A percentile compares a stretch with the other conserved stretches of the same genome.
Evolutionary conservation across 768 basidiomycete genomes (phyloP).

Genomic region (Serendipita vermifera): DNA sequence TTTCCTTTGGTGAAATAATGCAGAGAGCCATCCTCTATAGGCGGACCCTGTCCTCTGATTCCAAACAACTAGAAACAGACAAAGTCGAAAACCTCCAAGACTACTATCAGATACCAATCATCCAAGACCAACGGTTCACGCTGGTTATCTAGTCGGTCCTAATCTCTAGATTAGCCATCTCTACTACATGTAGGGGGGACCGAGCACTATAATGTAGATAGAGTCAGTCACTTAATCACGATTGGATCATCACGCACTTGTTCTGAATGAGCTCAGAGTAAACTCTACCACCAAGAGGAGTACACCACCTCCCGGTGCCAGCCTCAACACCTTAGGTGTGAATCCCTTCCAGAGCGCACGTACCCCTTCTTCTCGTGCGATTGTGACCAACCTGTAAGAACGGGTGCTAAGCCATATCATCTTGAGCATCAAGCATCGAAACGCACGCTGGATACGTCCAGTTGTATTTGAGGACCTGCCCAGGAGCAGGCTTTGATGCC

Average conservation of each 20-base stretch:
- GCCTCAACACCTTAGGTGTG: constrained; percentile 83
- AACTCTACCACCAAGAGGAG: constrained; percentile 87
- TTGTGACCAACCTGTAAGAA: constrained; percentile 42
- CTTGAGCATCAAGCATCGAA: neutral
- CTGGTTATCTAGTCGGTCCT: too few relatives aligned
- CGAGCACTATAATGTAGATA: constrained; percentile 25
- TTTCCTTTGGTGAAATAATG: neutral
- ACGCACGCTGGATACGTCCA: constrained; percentile 82
- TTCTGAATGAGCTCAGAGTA: constrained; percentile 62
- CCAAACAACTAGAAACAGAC: neutral
- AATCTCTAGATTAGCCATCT: neutral
- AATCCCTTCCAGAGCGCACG: constrained; percentile 90
- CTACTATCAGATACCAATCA: neutral
- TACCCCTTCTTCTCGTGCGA: constrained; percentile 77
- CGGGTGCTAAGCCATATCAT: neutral
- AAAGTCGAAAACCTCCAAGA: neutral
- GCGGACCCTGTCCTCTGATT: neutral
- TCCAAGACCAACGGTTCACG: too few relatives aligned
- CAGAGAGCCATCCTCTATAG: neutral
- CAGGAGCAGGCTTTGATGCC: constrained; percentile 40
- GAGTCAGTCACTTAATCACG: neutral
- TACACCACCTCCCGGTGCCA: constrained; percentile 93
- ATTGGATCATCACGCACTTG: constrained; percentile 36
- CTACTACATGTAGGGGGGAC: constrained; percentile 38
- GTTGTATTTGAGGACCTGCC: constrained; percentile 74